These are phyloP conservation scores for Dioszegia aurantiaca DNA, from an alignment of 768 basidiomycete genomes.

Conservation along the genomic window DNA sequence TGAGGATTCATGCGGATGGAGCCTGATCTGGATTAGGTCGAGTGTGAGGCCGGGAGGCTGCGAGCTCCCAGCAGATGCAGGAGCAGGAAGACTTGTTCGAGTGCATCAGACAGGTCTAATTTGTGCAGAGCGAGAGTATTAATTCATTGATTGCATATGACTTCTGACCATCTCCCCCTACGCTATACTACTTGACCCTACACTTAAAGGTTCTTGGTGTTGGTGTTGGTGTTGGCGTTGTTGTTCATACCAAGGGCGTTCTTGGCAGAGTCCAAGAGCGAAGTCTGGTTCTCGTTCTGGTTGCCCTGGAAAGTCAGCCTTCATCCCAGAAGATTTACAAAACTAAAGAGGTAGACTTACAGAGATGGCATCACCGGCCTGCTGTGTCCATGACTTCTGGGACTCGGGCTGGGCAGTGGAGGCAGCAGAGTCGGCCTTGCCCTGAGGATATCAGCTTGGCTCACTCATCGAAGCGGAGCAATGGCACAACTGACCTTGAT, in stretches of 20 bases:
- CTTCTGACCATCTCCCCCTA: background rate
- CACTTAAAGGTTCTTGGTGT: constrained; percentile 9
- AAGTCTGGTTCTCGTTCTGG: constrained; percentile 43
- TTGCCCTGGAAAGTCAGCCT: constrained; percentile 25
- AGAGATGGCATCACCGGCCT: constrained; percentile 39
- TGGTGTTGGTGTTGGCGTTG: constrained; percentile 9
- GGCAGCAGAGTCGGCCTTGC: constrained; percentile 46
- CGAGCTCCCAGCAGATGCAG: no score
- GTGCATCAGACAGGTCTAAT: no score
- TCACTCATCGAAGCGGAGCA: no score
- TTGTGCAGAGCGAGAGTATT: no score
- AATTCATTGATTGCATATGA: background rate
- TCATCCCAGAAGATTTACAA: background rate
- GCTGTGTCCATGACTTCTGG: constrained; percentile 40
- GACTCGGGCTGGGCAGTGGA: constrained; percentile 45
- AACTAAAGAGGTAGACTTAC: background rate
- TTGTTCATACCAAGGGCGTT: constrained; percentile 12
- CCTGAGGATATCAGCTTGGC: constrained; percentile 33
- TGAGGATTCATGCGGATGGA: no score
- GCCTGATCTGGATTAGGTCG: no score
- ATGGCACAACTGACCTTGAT: no score
- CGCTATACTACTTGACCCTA: background rate
- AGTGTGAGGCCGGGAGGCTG: no score
- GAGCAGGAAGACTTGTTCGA: no score
- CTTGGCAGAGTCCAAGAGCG: constrained; percentile 45